Conservation (phyloP, 1,284 basidiomycete species). For the Coriolopsis trogii region DNA sequence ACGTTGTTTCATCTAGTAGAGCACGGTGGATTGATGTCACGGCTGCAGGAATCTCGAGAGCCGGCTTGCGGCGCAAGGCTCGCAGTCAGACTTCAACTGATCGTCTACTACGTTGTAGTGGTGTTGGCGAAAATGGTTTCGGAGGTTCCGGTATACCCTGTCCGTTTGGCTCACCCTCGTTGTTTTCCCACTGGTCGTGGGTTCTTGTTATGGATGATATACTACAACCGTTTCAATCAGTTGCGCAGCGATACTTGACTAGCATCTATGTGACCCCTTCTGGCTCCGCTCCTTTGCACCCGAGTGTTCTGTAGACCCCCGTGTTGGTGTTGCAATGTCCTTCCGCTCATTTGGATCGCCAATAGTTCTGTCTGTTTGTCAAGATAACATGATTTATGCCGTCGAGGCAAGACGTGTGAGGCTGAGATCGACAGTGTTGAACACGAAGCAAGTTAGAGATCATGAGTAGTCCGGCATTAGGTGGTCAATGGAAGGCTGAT, state of each 20-base stretch:
- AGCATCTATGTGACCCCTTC: slow-evolving; percentile 15
- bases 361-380: slow-evolving; percentile 17
- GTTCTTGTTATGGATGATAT: slow-evolving; percentile 30
- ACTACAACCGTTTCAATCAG: slow-evolving; percentile 26
- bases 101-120: slow-evolving; percentile 11
- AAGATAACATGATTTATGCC: no score
- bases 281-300: slow-evolving; percentile 17
- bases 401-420: no score
- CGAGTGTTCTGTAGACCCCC: slow-evolving; percentile 23
- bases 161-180: slow-evolving; percentile 22
- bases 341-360: slow-evolving; percentile 28
- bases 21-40: slow-evolving; percentile 13
- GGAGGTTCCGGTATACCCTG: slow-evolving; percentile 34
- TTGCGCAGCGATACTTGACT: slow-evolving; percentile 21
- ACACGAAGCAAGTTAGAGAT: neutral
- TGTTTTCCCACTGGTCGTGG: slow-evolving; percentile 27
- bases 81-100: slow-evolving; percentile 39
- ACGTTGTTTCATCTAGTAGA: neutral
- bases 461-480: neutral
- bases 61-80: slow-evolving; percentile 83
- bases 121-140: slow-evolving; percentile 26
- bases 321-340: slow-evolving; percentile 16
- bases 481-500: slow-evolving; percentile 10
- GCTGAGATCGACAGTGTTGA: neutral
- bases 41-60: slow-evolving; percentile 80